Conservation (phyloP, 2,329 filamentous ascomycete species). For the Cladobotryum mycophilum region DNA sequence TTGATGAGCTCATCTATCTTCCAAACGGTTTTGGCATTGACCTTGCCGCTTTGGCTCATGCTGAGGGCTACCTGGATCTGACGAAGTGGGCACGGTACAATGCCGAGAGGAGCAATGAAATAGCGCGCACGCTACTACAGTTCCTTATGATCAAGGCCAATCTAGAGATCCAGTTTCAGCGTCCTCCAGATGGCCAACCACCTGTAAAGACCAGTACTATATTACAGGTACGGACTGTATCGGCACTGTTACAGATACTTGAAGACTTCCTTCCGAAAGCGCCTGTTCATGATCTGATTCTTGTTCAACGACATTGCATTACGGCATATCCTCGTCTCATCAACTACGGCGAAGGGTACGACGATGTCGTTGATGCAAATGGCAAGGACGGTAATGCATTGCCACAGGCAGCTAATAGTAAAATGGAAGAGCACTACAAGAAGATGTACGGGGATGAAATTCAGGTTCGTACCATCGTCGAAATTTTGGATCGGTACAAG, state of each 20-base stretch:
- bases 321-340: constrained; percentile 90
- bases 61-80: constrained; percentile 72
- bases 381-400: constrained; percentile 76
- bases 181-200: constrained; percentile 56
- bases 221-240: constrained; percentile 79
- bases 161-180: constrained; percentile 69
- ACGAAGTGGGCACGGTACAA: constrained; percentile 73
- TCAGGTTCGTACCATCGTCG: constrained; percentile 78
- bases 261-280: constrained; percentile 60
- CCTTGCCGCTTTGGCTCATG: constrained; percentile 77
- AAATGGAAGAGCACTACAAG: constrained; percentile 98
- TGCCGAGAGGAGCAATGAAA: constrained; percentile 57
- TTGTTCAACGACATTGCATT: constrained; percentile 80
- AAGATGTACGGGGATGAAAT: constrained; percentile 94
- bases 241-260: constrained; percentile 70
- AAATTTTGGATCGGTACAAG: constrained; percentile 80
- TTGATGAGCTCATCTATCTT: constrained; percentile 71
- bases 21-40: constrained; percentile 83
- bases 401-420: constrained; percentile 69
- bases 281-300: constrained; percentile 62
- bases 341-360: constrained; percentile 90
- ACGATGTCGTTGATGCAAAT: constrained; percentile 85
- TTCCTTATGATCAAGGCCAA: constrained; percentile 82
- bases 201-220: constrained; percentile 59
- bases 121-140: constrained; percentile 66